These are phyloP conservation scores for Phyllosticta capitalensis DNA, from an alignment of 2,329 filamentous ascomycete genomes.

Conservation along the genomic window DNA sequence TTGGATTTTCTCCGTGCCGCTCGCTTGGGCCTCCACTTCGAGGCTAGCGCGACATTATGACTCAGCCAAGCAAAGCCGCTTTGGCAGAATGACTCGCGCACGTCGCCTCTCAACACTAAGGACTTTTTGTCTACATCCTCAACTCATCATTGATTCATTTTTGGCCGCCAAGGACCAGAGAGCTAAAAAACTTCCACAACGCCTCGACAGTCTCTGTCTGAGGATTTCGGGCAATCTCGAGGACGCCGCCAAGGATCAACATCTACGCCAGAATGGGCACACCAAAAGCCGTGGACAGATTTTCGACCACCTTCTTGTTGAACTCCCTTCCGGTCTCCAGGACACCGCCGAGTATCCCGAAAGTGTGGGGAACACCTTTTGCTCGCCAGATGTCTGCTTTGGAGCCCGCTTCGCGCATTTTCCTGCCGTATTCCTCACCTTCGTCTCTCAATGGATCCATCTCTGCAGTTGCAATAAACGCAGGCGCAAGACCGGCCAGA, in stretches of 20 bases:
- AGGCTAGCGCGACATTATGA: constrained; percentile 1
- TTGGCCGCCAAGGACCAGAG: no score
- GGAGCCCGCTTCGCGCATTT: constrained; percentile 27
- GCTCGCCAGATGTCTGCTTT: constrained; percentile 24
- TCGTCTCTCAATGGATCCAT: constrained; percentile 35
- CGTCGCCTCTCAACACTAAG: neutral
- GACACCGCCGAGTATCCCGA: constrained; percentile 3
- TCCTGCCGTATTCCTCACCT: constrained; percentile 30
- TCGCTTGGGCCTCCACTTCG: neutral
- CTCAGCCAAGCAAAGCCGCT: neutral
- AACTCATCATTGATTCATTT: neutral
- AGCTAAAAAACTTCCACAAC: no score
- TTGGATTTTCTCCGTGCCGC: constrained; percentile 8
- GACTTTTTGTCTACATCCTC: neutral
- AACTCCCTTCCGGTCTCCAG: constrained; percentile 1
- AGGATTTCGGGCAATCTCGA: neutral
- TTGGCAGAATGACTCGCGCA: neutral
- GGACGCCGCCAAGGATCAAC: no score
- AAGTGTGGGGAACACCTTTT: constrained; percentile 26
- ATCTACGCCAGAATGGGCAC: neutral
- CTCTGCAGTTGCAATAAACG: constrained; percentile 31
- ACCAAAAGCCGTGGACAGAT: neutral
- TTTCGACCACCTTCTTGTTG: constrained; percentile 1
- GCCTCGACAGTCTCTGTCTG: no score
- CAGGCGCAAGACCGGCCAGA: constrained; percentile 29